Evolutionary conservation across 108 stramenopile species (phyloP).

Genomic region (Cylindrotheca fusiformis): DNA sequence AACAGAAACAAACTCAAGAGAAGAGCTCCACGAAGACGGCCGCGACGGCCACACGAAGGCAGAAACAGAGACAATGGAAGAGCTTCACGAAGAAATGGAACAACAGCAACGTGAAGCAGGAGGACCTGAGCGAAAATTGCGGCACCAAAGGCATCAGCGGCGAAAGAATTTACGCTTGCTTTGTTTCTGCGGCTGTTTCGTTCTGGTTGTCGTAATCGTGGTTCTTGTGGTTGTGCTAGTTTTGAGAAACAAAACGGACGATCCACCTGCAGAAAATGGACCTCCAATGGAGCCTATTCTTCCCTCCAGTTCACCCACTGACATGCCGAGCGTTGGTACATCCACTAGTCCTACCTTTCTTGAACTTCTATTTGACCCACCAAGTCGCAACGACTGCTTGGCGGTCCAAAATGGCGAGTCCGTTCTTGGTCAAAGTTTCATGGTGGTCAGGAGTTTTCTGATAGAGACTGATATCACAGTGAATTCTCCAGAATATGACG

Average conservation of each 20-base stretch:
- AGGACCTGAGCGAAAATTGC: neutral
- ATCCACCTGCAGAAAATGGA: neutral
- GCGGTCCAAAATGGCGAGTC: neutral
- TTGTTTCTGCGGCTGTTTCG: neutral
- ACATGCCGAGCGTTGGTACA: neutral
- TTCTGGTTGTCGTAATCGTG: neutral
- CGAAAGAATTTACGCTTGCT: neutral
- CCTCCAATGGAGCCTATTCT: neutral
- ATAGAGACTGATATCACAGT: neutral
- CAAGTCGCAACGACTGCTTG: neutral
- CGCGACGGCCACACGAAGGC: neutral
- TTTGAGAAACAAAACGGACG: neutral
- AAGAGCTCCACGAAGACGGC: no score
- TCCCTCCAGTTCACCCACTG: neutral
- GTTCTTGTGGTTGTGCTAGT: neutral
- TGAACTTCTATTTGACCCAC: neutral
- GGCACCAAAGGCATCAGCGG: neutral
- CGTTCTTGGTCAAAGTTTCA: neutral
- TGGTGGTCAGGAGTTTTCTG: neutral
- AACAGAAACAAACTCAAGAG: neutral
- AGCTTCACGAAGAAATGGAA: neutral
- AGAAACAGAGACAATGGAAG: neutral
- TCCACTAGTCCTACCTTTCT: neutral
- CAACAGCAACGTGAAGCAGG: neutral
- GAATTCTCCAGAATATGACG: neutral